Evolutionary conservation across 179 eudicot species (phyloP), one percentile per base, ranked within the genome.

Genomic region (Spinacia oleracea): DNA sequence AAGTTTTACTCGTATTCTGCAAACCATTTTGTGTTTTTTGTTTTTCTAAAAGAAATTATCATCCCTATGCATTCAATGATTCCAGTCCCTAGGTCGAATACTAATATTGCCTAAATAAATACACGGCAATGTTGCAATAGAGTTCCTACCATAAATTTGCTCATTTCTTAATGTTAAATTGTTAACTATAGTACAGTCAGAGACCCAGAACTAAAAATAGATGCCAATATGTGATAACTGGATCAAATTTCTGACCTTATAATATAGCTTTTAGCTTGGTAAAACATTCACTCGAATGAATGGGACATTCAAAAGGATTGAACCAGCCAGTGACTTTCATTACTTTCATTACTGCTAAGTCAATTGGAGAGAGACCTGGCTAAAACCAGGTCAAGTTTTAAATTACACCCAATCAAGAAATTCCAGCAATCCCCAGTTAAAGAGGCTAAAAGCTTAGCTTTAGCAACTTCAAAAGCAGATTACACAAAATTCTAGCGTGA

Each of bases 251-350:
- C 72, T 64, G 11, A 73, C 46, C 32, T 8, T 10, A 53, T n/a
- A 10, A n/a, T 5, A n/a, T 21, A 53, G 48, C 31, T 18, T 5
- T 10, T 21, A 53, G 48, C 31, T 18, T 29, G 32, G 18, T 2
- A 45, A 58, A 11, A 2, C 6, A 67, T n/a, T 40, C 16, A 38
- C 21, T 71, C 21, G 42, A 56, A 23, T 60, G 18, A 43, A 45
- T 21, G 70, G 55, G 14, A 42, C 25, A 27, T 60, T 60, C 9
- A 10, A 75, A 20, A 45, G 63, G 42, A 20, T 10, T 43, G 23
- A 11, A 48, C 78, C 78, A 75, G 8, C 70, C 42, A 60, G 18
- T 60, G 38, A 51, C 27, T 59, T 35, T 9, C 67, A 58, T 40
- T 70, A 51, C 27, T 59, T 35, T 9, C 67, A 58, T 40, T 70